phyloP scores from a whole-genome alignment of 495 filamentous ascomycete genomes.

The Neurospora sp. region DNA sequence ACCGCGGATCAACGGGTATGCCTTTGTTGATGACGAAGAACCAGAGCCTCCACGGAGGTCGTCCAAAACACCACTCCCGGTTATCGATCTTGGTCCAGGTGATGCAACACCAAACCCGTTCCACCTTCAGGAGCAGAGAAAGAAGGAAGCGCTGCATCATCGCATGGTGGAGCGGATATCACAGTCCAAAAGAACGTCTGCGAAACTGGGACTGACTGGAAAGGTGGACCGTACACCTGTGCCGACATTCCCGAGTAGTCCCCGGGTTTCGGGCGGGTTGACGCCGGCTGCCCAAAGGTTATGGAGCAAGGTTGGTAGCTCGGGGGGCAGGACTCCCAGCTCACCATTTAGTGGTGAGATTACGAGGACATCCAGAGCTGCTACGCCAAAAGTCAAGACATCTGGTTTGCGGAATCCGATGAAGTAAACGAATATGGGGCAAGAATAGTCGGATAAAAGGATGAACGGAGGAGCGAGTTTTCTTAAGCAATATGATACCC shows the following conservation, averaged over 20 bases:
- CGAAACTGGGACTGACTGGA: constrained; percentile 38
- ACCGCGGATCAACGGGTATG: constrained; percentile 82
- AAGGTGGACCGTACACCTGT: constrained; percentile 50
- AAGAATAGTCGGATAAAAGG: background rate
- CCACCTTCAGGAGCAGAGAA: constrained; percentile 62
- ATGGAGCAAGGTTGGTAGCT: constrained; percentile 54
- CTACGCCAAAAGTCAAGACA: constrained; percentile 14
- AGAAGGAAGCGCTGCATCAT: constrained; percentile 75
- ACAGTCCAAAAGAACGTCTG: constrained; percentile 52
- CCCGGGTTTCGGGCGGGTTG: constrained; percentile 45
- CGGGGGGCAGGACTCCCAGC: constrained; percentile 36
- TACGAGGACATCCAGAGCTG: constrained; percentile 20
- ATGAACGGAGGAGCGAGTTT: background rate
- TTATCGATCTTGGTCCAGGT: constrained; percentile 44
- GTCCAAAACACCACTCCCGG: constrained; percentile 4
- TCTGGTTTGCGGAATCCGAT: constrained; percentile 16
- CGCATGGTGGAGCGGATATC: constrained; percentile 82
- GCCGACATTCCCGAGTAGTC: constrained; percentile 71
- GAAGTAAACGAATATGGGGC: constrained; percentile 3
- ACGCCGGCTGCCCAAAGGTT: constrained; percentile 78
- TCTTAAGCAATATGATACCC: constrained; percentile 9
- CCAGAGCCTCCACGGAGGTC: constrained; percentile 22
- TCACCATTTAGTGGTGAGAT: constrained; percentile 35
- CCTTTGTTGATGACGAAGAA: constrained; percentile 81
- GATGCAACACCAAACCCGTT: constrained; percentile 72